Percentiles rank a stretch among this genome's conserved stretches.
Evolutionary conservation across 371 early-diverging fungal species (phyloP).

Genomic region (Coemansia sp.): DNA sequence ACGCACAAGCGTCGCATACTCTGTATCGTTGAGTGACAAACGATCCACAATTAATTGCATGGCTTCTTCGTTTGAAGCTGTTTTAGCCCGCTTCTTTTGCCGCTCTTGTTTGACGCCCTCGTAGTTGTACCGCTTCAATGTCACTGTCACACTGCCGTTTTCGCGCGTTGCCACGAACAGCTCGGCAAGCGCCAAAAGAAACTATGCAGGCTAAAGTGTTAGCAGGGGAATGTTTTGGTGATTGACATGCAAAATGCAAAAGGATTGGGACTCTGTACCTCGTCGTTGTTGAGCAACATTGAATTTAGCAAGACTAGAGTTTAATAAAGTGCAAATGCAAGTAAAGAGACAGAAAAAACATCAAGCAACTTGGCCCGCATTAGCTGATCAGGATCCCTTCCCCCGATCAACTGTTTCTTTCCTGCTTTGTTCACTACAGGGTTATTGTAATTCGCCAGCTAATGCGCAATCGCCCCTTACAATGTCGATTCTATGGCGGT

Average conservation of each 20-base stretch:
- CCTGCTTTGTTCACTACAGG: not conserved
- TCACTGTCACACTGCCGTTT: conserved; percentile 30
- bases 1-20: conserved; percentile 40
- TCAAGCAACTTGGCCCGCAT: not conserved
- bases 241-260: not conserved
- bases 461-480: not conserved
- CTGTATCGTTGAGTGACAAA: conserved; percentile 42
- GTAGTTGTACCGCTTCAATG: conserved; percentile 44
- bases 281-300: conserved; percentile 30
- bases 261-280: conserved; percentile 7
- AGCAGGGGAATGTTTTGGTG: not conserved
- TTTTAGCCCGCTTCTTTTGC: conserved; percentile 31
- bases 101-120: conserved; percentile 31
- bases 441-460: not conserved
- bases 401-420: not conserved
- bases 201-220: conserved; percentile 18
- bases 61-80: conserved; percentile 20
- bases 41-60: conserved; percentile 29
- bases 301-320: too few relatives aligned
- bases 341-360: not conserved
- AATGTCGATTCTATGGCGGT: not conserved
- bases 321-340: not conserved
- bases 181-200: conserved; percentile 29
- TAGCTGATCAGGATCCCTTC: too few relatives aligned
- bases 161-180: conserved; percentile 41